phyloP scores from a whole-genome alignment of 2,329 filamentous ascomycete species.

The Helicocarpus griseus region DNA sequence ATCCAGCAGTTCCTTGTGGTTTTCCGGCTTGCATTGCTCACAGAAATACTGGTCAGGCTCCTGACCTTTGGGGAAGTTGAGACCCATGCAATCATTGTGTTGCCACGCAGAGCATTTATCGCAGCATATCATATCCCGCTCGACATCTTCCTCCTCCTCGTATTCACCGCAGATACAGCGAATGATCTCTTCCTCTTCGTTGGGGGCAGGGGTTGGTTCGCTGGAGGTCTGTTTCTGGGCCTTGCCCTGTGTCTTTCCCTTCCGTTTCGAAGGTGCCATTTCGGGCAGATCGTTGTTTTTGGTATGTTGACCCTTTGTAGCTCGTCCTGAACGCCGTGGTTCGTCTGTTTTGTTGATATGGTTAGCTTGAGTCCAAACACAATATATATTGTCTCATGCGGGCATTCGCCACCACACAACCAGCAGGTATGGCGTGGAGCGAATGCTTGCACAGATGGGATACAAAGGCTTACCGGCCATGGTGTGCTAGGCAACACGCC shows the following conservation, averaged over 20 bases:
- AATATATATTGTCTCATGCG: conserved; percentile 12
- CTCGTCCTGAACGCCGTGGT: conserved; percentile 85
- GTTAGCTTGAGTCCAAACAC: neutral
- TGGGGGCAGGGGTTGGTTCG: conserved; percentile 35
- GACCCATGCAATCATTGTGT: conserved; percentile 90
- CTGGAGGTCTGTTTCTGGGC: conserved; percentile 37
- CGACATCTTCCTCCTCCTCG: conserved; percentile 74
- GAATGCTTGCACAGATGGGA: conserved; percentile 12
- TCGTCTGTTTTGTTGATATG: conserved; percentile 50
- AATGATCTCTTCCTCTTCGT: conserved; percentile 60
- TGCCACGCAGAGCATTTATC: conserved; percentile 92
- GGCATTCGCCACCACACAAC: conserved; percentile 1
- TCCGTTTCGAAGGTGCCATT: conserved; percentile 37
- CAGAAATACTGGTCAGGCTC: conserved; percentile 82
- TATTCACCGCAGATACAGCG: conserved; percentile 88
- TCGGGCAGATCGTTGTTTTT: conserved; percentile 77
- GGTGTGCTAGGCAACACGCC: conserved; percentile 21
- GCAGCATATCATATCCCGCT: conserved; percentile 91
- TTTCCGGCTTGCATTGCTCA: conserved; percentile 75
- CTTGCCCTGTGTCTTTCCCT: conserved; percentile 38
- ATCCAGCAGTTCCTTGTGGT: conserved; percentile 71
- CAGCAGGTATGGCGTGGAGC: neutral
- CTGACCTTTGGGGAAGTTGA: conserved; percentile 65
- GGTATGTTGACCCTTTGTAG: conserved; percentile 91
- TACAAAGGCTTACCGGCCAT: conserved; percentile 54